Evolutionary conservation across 768 basidiomycete genomes (phyloP).

Genomic region (Rhizopogon vulgaris): DNA sequence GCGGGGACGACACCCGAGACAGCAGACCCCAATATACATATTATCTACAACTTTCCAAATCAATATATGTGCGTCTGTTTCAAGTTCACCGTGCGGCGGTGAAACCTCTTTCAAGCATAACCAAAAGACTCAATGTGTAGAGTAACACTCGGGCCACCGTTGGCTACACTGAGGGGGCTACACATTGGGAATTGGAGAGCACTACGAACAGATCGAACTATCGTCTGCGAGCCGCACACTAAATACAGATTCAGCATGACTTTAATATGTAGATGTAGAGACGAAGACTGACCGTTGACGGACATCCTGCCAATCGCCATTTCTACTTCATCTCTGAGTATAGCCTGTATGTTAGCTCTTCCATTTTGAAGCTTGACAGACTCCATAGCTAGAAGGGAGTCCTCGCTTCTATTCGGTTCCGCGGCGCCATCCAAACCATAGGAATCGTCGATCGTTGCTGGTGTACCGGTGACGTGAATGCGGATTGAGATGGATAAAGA

Average conservation of each 20-base stretch:
- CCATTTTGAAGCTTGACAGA: slow-evolving; percentile 26
- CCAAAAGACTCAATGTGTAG: slow-evolving; percentile 44
- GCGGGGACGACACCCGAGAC: too few relatives aligned
- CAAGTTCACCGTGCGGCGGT: too few relatives aligned
- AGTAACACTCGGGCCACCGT: slow-evolving; percentile 38
- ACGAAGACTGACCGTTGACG: slow-evolving; percentile 33
- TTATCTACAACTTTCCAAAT: too few relatives aligned
- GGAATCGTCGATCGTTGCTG: slow-evolving; percentile 5
- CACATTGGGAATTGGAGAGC: slow-evolving; percentile 29
- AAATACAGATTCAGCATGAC: not conserved
- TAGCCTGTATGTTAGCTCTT: slow-evolving; percentile 32
- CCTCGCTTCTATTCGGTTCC: not conserved
- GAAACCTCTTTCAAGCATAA: slow-evolving; percentile 10
- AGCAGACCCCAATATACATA: too few relatives aligned
- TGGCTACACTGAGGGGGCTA: slow-evolving; percentile 28
- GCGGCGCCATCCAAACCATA: not conserved
- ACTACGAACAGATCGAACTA: slow-evolving; percentile 29
- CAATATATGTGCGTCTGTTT: not conserved
- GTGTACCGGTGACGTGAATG: slow-evolving; percentile 9
- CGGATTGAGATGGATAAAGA: slow-evolving; percentile 12
- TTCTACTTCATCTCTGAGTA: slow-evolving; percentile 31
- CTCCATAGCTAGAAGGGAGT: not conserved
- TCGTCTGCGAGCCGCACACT: slow-evolving; percentile 41
- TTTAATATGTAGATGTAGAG: not conserved
- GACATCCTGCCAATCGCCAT: slow-evolving; percentile 29